phyloP scores from a whole-genome alignment of 148 eudicot species.

The Fagopyrum tataricum region DNA sequence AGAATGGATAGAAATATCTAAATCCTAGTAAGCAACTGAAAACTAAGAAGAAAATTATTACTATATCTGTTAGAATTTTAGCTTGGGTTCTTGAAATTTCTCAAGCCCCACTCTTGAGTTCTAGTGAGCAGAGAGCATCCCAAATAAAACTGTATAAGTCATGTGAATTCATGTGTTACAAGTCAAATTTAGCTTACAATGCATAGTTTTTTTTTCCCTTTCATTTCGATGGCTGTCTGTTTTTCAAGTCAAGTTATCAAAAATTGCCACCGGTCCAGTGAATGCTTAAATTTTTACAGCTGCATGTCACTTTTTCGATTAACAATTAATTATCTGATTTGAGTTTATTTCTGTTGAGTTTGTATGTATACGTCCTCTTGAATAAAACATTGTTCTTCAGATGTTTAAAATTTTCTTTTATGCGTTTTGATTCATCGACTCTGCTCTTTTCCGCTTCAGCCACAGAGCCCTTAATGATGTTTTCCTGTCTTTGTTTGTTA shows the following conservation, averaged over 20 bases:
- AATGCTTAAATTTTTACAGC: background rate
- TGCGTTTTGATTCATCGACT: background rate
- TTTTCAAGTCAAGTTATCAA: background rate
- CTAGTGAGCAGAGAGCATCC: background rate
- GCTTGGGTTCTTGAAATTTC: background rate
- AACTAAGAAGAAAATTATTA: too few relatives aligned
- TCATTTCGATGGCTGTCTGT: background rate
- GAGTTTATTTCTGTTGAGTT: background rate
- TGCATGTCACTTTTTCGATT: background rate
- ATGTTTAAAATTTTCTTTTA: background rate
- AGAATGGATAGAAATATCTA: too few relatives aligned
- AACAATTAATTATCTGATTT: background rate
- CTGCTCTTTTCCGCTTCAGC: background rate
- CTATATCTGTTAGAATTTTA: too few relatives aligned
- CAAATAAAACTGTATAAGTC: background rate
- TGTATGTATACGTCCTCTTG: background rate
- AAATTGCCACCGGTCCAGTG: background rate
- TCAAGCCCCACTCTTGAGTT: background rate
- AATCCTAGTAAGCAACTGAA: too few relatives aligned
- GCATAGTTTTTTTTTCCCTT: background rate
- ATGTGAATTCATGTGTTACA: background rate
- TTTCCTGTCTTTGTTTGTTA: slow-evolving; percentile 8
- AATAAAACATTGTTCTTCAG: background rate
- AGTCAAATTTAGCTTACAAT: background rate
- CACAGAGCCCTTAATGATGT: background rate